Evolutionary conservation across 1,139 yeast species (phyloP), one percentile per base, ranked within the genome.

Genomic region (Taiozyma sp.): DNA sequence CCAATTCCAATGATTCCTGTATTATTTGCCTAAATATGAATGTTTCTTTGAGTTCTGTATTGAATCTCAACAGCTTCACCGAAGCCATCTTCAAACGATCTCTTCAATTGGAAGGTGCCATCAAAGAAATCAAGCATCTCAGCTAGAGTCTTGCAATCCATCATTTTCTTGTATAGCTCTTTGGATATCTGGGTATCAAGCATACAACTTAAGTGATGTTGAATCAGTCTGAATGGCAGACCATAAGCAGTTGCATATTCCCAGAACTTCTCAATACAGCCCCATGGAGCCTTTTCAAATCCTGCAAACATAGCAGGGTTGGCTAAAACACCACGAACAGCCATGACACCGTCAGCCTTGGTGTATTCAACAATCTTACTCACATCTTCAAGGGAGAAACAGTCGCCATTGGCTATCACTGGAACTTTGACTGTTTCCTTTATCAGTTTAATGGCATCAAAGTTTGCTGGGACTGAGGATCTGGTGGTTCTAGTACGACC

Each of bases 361-460:
- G 98, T 91, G 46, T 67, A 66, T 19, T 78, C 72, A 0, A 81
- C 81, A 34, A 92, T 91, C 24, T 67, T 66, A 36, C 72, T 60
- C 24, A 88, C 84, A 65, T 90, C 97, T 16, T 74, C 72, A 36
- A 82, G 70, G 1, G 80, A 68, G 61, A 87, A 87, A 60, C 96
- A 93, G 68, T 95, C 99, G 12, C 99, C 99, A 64, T 95, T 95
- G 2, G 99, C 97, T 14, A 93, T 85, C 0, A 95, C 92, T 0
- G 98, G 98, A 0, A 87, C 82, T 4, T 55, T 52, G 1, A 87
- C 88, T 2, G 75, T 67, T 28, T 78, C 77, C 55, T 84, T 84
- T 22, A 93, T 77, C 16, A 72, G 68, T 59, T 78, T 81, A 42
- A 93, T 92, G 16, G 96, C 97, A 29, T 87, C 95, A 44, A 86